Evolutionary conservation across 257 asterid genomes (phyloP).

Genomic region (Salvia miltiorrhiza): DNA sequence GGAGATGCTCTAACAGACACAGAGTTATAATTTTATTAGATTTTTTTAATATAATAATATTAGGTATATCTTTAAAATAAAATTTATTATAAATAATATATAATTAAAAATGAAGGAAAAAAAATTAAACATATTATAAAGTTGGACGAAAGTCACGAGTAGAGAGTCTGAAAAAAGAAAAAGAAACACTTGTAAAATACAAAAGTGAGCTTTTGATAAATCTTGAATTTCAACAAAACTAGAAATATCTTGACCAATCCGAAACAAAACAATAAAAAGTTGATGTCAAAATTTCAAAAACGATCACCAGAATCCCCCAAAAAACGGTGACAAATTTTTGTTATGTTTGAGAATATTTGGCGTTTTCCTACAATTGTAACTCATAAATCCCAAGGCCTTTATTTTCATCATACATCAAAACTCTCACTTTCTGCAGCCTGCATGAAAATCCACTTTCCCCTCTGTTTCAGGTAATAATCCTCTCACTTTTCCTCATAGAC

Average conservation of each 20-base stretch:
- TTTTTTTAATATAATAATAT: too few relatives aligned
- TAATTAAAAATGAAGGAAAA: too few relatives aligned
- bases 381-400: background rate
- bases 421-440: background rate
- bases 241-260: background rate
- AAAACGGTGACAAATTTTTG: background rate
- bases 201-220: background rate
- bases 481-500: background rate
- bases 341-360: background rate
- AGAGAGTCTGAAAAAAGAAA: too few relatives aligned
- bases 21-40: too few relatives aligned
- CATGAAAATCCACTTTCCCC: background rate
- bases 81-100: too few relatives aligned
- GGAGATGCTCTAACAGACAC: too few relatives aligned
- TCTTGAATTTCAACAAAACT: background rate
- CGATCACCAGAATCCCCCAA: slow-evolving; percentile 6
- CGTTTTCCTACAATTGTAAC: background rate
- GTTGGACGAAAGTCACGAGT: too few relatives aligned
- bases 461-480: slow-evolving; percentile 5
- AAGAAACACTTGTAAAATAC: too few relatives aligned
- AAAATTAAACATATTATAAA: too few relatives aligned
- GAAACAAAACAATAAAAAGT: background rate
- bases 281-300: background rate
- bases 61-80: too few relatives aligned
- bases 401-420: background rate